Evolutionary conservation across 2,329 filamentous ascomycete genomes (phyloP), one percentile per base, ranked within the genome.

Genomic region (Atkinsonella hypoxylon): DNA sequence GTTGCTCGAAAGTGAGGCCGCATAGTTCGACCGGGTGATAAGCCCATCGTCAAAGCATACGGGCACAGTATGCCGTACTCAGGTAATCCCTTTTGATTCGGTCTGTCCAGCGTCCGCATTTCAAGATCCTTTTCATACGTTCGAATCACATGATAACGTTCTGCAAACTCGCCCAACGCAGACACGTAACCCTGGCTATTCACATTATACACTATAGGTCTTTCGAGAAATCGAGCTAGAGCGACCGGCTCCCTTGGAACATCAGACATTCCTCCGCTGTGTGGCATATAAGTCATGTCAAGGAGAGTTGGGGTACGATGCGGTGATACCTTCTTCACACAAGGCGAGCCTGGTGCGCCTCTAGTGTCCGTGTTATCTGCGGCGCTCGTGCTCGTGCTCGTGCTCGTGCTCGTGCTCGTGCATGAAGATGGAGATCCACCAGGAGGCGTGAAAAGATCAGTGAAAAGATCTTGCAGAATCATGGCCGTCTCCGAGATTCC

Each of bases 121-220:
- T 78, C 76, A 26, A 77, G 55, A 32, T 75, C 73, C 45, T 69
- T 68, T 52, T 70, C 67, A 54, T 72, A 74, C 10, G 72, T 70
- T n/a, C 76, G 72, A 22, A 80, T 57, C 31, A 79, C 61, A 47
- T 62, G 62, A 45, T 65, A 60, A 13, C 58, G 55, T 45, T 55
- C 56, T 8, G 55, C 50, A 15, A 55, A 43, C 44, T 34, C 39
- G 45, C 30, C 49, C 43, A 48, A 5, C 13, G 39, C 46, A 2
- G 48, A 42, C 18, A 43, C 32, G 10, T 45, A 36, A n/a, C 13
- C 45, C 2, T 41, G 30, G n/a, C 30, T 38, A 11, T 50, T 51
- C 13, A 46, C 15, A 13, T 61, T 59, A 49, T 49, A 53, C 34
- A 56, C 57, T 3, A 32, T 20, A 1, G 50, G 48, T 30, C 55